phyloP scores from a whole-genome alignment of 1,284 basidiomycete genomes.

The Ustilago hordei region DNA sequence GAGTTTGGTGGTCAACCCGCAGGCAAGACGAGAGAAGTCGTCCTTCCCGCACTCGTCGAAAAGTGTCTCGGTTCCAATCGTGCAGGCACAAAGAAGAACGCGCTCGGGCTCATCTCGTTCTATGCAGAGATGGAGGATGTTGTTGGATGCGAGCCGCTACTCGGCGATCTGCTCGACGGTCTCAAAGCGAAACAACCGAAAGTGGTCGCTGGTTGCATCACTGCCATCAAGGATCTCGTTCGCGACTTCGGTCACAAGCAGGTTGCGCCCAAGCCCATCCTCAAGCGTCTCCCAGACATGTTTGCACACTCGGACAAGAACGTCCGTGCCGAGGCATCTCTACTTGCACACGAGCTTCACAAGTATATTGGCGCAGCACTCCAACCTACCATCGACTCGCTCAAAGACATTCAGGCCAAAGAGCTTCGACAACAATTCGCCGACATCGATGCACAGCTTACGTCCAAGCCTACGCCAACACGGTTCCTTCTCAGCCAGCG shows the following conservation, averaged over 20 bases:
- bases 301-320: conserved; percentile 96
- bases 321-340: conserved; percentile 89
- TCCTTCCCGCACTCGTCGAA: conserved; percentile 91
- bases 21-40: conserved; percentile 77
- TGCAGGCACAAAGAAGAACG: conserved; percentile 90
- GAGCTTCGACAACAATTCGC: conserved; percentile 94
- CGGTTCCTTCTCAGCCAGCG: conserved; percentile 83
- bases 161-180: conserved; percentile 87
- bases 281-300: conserved; percentile 90
- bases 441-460: conserved; percentile 81
- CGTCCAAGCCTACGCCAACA: conserved; percentile 83
- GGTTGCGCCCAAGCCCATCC: conserved; percentile 79
- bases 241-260: conserved; percentile 86
- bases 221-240: conserved; percentile 79
- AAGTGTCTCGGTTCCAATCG: conserved; percentile 90
- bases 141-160: conserved; percentile 79
- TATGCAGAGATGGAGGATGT: conserved; percentile 93
- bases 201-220: conserved; percentile 83
- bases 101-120: conserved; percentile 85
- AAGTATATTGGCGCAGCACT: conserved; percentile 89
- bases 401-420: conserved; percentile 98
- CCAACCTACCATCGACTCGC: conserved; percentile 85
- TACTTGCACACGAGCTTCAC: conserved; percentile 83
- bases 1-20: conserved; percentile 90
- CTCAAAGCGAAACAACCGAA: conserved; percentile 95